These are phyloP conservation scores for Aspergillus cristatus DNA, from an alignment of 495 filamentous ascomycete genomes.

Conservation along the genomic window DNA sequence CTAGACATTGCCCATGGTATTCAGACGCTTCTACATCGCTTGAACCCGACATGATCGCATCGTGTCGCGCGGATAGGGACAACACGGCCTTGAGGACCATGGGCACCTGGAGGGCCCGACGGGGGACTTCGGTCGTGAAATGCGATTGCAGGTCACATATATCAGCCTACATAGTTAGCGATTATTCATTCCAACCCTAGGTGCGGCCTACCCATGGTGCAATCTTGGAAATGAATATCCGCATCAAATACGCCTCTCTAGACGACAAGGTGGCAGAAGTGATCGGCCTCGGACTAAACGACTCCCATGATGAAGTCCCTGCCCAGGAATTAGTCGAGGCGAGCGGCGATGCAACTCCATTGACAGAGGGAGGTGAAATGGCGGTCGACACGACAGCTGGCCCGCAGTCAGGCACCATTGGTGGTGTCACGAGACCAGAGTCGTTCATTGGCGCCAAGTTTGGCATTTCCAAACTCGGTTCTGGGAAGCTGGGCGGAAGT, in stretches of 20 bases:
- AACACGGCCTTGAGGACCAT: conserved; percentile 29
- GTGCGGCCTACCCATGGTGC: conserved; percentile 24
- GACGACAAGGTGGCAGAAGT: conserved; percentile 10
- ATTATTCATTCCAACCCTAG: neutral
- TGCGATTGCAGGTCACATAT: conserved; percentile 28
- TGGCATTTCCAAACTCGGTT: neutral
- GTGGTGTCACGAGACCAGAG: neutral
- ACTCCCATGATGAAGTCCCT: conserved; percentile 4
- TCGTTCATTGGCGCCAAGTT: neutral
- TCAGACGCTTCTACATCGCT: conserved; percentile 30
- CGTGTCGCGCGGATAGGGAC: conserved; percentile 25
- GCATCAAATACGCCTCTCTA: conserved; percentile 26
- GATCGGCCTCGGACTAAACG: conserved; percentile 6
- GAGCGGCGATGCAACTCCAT: conserved; percentile 5
- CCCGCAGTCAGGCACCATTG: neutral
- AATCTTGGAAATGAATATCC: conserved; percentile 26
- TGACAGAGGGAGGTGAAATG: conserved; percentile 6
- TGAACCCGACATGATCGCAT: conserved; percentile 20
- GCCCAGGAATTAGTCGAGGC: conserved; percentile 10
- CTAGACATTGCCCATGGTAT: conserved; percentile 29
- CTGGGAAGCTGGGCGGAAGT: neutral
- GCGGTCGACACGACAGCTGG: conserved; percentile 4
- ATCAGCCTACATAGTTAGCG: conserved; percentile 17
- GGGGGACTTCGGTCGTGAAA: conserved; percentile 27
- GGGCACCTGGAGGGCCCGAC: conserved; percentile 21